Evolutionary conservation across 192 early-diverging fungal species (phyloP).

Genomic region (Coemansia sp.): DNA sequence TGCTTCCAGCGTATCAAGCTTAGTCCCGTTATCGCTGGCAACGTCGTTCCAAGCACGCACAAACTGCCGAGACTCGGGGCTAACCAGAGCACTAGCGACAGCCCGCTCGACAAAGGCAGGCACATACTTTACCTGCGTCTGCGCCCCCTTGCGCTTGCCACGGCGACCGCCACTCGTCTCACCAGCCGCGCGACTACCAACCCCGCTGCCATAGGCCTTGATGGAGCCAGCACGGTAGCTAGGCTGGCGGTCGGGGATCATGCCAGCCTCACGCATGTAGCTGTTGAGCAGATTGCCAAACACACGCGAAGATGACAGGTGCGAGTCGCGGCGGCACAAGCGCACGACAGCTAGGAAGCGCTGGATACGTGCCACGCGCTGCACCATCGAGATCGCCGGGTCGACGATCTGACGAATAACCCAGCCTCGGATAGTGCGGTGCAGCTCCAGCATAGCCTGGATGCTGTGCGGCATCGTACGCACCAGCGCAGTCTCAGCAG

Average conservation of each 20-base stretch:
- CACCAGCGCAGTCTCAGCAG: slow-evolving; percentile 59
- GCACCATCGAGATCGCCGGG: slow-evolving; percentile 47
- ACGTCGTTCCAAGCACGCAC: slow-evolving; percentile 67
- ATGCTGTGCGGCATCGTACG: slow-evolving; percentile 66
- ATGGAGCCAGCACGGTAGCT: slow-evolving; percentile 43
- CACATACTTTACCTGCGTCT: slow-evolving; percentile 54
- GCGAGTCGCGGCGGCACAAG: slow-evolving; percentile 56
- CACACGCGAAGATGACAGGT: slow-evolving; percentile 40
- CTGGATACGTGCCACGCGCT: slow-evolving; percentile 62
- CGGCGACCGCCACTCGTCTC: slow-evolving; percentile 28
- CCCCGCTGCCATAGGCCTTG: slow-evolving; percentile 19
- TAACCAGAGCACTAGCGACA: slow-evolving; percentile 67
- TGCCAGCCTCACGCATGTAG: slow-evolving; percentile 54
- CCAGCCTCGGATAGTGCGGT: slow-evolving; percentile 70
- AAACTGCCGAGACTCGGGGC: slow-evolving; percentile 69
- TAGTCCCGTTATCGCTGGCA: slow-evolving; percentile 53
- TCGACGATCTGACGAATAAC: slow-evolving; percentile 63
- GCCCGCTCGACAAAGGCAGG: slow-evolving; percentile 74
- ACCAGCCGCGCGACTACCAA: slow-evolving; percentile 25
- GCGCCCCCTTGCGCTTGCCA: slow-evolving; percentile 36
- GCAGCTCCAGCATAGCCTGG: slow-evolving; percentile 65
- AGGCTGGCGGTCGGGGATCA: slow-evolving; percentile 55
- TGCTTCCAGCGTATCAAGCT: slow-evolving; percentile 61
- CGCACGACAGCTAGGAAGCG: slow-evolving; percentile 63
- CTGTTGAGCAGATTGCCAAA: slow-evolving; percentile 53